Base-by-base conservation (phyloP, 2,329 filamentous ascomycete species). In the Ophiostoma sp. region DNA sequence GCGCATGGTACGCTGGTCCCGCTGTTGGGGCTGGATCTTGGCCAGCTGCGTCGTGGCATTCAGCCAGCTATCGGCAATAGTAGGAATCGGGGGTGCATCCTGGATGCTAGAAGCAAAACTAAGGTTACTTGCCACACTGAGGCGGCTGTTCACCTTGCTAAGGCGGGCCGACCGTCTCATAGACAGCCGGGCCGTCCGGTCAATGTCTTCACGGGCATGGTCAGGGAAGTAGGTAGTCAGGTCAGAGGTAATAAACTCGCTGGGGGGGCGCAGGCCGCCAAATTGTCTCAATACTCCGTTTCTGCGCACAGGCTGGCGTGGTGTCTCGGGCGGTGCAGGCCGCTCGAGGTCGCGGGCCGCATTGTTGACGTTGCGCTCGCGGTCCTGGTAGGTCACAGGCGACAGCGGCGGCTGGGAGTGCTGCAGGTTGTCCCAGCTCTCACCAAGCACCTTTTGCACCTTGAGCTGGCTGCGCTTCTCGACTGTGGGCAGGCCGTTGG, bases 221-320 rank as follows among this genome's bases (percentile, higher is more conserved):
- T 96, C 93, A 0, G 95, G 95, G 84, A 99, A 99, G 83, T 98
- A 99, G 0, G 94, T 96, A 1, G 93, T 95, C 72, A 99, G 83
- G 77, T 99, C 95, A 31, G 95, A 96, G 35, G 94, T 94, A 77
- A 99, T 99, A 78, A 99, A 87, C 82, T 99, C 95, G 81, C 94
- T 98, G 1, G 95, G 95, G 23, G 95, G 95, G 75, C 95, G 86
- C 73, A 95, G 89, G 44, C 94, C 94, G 76, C 96, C 95, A 80
- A 98, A 98, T 74, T 91, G 90, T 74, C 91, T 89, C 65, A 94
- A 82, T 36, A 88, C 83, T 39, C 80, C 82, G 76, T 87, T 87
- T 71, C 81, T 81, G 71, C 78, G 79, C 71, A 76, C 79, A 66
- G 77, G 79, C 65, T 83, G 81, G 66, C 82, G 79, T 31, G 78